Percentiles rank a stretch among this genome's conserved stretches.
Evolutionary conservation across 805 yeast genomes (phyloP).

Genomic region (Yarrowia porcina): DNA sequence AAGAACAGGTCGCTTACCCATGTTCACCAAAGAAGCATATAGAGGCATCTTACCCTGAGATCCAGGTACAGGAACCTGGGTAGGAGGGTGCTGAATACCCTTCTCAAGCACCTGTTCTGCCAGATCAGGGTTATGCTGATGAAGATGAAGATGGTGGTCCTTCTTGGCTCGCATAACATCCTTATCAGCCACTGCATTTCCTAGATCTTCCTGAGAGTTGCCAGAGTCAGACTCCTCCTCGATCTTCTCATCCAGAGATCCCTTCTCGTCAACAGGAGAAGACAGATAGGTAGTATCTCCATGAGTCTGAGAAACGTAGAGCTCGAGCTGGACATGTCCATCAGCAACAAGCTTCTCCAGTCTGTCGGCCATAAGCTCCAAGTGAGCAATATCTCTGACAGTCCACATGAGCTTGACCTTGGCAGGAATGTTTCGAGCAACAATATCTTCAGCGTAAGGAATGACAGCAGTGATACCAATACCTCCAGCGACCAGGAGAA

Average conservation of each 20-base stretch:
- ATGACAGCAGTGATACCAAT: slow-evolving; percentile 60
- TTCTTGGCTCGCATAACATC: neutral
- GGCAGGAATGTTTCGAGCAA: slow-evolving; percentile 25
- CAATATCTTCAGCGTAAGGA: slow-evolving; percentile 44
- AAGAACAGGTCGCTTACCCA: slow-evolving; percentile 47
- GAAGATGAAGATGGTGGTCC: slow-evolving; percentile 1
- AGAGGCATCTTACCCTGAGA: neutral
- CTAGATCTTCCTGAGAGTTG: neutral
- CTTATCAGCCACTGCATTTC: slow-evolving; percentile 5
- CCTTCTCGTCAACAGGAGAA: neutral
- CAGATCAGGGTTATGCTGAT: neutral
- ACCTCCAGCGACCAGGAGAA: slow-evolving; percentile 59
- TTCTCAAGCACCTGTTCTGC: neutral
- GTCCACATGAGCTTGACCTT: slow-evolving; percentile 36
- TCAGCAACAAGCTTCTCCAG: slow-evolving; percentile 37
- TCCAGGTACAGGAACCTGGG: slow-evolving; percentile 3
- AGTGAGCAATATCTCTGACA: slow-evolving; percentile 29
- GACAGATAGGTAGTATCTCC: slow-evolving; percentile 1
- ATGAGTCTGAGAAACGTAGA: slow-evolving; percentile 19
- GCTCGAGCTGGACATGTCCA: slow-evolving; percentile 28
- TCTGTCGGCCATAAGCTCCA: slow-evolving; percentile 30
- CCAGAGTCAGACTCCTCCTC: neutral
- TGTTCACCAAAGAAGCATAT: slow-evolving; percentile 26
- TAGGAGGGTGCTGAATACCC: neutral
- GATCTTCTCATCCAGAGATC: neutral